Base-by-base conservation (phyloP, 768 basidiomycete genomes). In the Panellus pusillus region DNA sequence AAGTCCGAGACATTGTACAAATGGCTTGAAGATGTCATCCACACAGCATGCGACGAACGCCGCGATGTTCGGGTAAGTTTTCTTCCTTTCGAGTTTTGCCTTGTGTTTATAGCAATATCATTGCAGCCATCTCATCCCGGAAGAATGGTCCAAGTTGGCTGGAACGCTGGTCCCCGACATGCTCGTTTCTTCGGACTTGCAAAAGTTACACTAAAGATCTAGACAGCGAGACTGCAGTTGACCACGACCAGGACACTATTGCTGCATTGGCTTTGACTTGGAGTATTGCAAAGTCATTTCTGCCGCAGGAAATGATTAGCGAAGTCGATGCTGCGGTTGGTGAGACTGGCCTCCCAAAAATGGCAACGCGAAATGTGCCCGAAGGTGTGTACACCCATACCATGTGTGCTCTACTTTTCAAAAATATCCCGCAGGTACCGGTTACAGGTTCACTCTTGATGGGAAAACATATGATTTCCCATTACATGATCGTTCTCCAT, bases 1-100 rank as follows among this genome's bases (percentile, higher is more conserved):
- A 84, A 89, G 66, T 92, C 91, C 42, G 98, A 99, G 76, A 91
- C 96, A 66, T 98, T 97, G 97, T 94, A 98, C 72, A 84, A 87
- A 44, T 98, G 95, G 96, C 86, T 89, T 47, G 87, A 96, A 63
- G 84, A 91, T 24, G 24, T 24, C 24, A 24, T 24, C 24, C 24
- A 24, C 24, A 24, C 24, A 24, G 24, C 24, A 24, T 24, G 24
- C 6, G 24, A 24, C 3, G 24, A 24, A 6, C 24, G 24, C 24
- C 24, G 24, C 24, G 24, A 24, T 24, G 24, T 24, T 24, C 24
- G 24, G 24, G 24, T 24, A 24, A 3, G 24, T 3, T 24, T 24
- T 24, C 6, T 24, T 24, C 2, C 6, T 2, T 24, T 24, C 24
- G n/a, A n/a, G n/a, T n/a, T n/a, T 24, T 6, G 6, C 24, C 24